Evolutionary conservation across 768 basidiomycete species (phyloP).

Genomic region (Auricularia auricula-judae): DNA sequence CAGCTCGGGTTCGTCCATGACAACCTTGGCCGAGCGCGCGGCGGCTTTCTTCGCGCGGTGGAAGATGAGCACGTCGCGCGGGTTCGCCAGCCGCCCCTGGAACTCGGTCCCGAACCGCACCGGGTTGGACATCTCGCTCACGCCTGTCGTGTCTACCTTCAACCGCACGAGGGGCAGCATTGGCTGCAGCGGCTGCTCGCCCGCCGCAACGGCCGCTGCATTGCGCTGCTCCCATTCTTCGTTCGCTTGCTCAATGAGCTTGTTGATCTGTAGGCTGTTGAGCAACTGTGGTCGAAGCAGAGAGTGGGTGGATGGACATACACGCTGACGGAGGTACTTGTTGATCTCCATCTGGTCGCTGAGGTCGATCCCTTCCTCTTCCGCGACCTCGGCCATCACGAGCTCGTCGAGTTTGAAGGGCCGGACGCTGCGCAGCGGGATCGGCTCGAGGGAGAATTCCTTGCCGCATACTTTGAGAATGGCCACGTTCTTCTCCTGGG

Average conservation of each 20-base stretch:
- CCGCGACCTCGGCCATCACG: conserved; percentile 61
- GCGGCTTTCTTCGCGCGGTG: conserved; percentile 65
- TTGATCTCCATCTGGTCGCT: conserved; percentile 74
- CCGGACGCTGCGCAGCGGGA: conserved; percentile 82
- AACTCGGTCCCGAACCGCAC: conserved; percentile 96
- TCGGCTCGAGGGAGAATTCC: conserved; percentile 74
- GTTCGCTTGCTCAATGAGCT: conserved; percentile 69
- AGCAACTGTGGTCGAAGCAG: background rate
- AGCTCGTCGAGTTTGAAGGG: conserved; percentile 89
- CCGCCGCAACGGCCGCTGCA: conserved; percentile 43
- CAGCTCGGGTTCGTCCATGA: conserved; percentile 66
- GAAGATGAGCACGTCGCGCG: conserved; percentile 86
- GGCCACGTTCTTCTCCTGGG: conserved; percentile 91
- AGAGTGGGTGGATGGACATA: conserved; percentile 15
- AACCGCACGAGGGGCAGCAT: conserved; percentile 85
- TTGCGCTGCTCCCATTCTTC: conserved; percentile 69
- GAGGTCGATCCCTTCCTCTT: conserved; percentile 65
- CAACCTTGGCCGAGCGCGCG: conserved; percentile 42
- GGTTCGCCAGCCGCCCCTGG: conserved; percentile 83
- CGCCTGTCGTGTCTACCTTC: conserved; percentile 89
- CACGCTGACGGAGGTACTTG: conserved; percentile 67
- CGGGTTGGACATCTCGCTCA: conserved; percentile 87
- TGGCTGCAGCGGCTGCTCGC: conserved; percentile 46
- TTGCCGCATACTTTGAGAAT: conserved; percentile 80
- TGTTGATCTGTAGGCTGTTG: conserved; percentile 50